Evolutionary conservation across 768 basidiomycete species (phyloP).

Genomic region (Hebeloma cylindrosporum): DNA sequence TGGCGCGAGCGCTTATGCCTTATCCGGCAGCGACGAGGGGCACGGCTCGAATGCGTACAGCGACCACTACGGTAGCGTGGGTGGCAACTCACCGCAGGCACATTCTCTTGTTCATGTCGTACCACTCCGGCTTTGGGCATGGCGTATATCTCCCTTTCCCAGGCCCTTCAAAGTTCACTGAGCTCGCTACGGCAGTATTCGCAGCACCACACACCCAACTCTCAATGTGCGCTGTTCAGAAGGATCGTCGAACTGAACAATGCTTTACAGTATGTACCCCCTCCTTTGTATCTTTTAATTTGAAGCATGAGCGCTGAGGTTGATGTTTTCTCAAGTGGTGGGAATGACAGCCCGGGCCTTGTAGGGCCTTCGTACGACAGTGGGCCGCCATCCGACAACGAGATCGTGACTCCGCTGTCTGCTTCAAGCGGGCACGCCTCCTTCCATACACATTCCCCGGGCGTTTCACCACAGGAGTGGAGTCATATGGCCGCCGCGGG

Average conservation of each 20-base stretch:
- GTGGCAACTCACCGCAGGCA: conserved; percentile 34
- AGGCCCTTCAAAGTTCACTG: conserved; percentile 60
- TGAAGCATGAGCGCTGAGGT: neutral
- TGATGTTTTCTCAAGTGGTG: conserved; percentile 34
- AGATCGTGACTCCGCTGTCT: conserved; percentile 55
- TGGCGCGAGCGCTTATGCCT: conserved; percentile 29
- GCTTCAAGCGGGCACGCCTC: conserved; percentile 49
- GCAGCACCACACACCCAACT: conserved; percentile 50
- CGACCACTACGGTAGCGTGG: conserved; percentile 35
- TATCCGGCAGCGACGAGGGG: conserved; percentile 41
- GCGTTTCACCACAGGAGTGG: conserved; percentile 63
- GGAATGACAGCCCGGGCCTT: conserved; percentile 49
- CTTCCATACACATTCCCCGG: conserved; percentile 45
- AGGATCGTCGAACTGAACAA: conserved; percentile 61
- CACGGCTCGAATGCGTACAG: conserved; percentile 33
- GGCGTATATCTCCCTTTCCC: conserved; percentile 59
- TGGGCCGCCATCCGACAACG: conserved; percentile 63
- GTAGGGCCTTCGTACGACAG: conserved; percentile 52
- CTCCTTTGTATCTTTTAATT: conserved; percentile 7
- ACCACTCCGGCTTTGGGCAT: conserved; percentile 59
- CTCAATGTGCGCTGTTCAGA: conserved; percentile 55
- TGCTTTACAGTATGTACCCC: conserved; percentile 61
- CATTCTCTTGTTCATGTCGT: conserved; percentile 57
- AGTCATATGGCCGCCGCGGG: conserved; percentile 51
- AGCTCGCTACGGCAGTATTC: conserved; percentile 59